Base-by-base conservation (phyloP, 805 yeast genomes). In the Brettanomyces bruxellensis region DNA sequence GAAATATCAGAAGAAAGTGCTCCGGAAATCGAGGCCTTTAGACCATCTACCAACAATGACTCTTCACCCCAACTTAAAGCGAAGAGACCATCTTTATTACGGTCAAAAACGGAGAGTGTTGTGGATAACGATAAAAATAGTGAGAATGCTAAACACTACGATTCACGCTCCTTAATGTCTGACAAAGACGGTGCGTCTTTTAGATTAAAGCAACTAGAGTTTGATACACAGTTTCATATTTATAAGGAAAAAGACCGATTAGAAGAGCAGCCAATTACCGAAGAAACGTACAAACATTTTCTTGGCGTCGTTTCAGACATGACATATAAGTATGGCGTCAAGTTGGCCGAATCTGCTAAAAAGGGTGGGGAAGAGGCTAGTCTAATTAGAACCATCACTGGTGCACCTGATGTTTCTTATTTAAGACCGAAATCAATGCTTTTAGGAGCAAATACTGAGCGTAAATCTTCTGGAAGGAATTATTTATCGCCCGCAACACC, bases 351-450 rank as follows among this genome's bases (percentile, higher is more conserved):
- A 38, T 63, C 65, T n/a, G 70, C 71, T 3, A 56, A 51, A 32
- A 49, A 50, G 23, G 71, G 68, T 18, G 65, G 62, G 12, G 69
- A 65, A 44, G 66, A 68, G 13, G 71, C 70, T 0, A 64, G 62
- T 36, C 50, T 71, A 18, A 71, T 72, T 28, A 59, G 75, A 32
- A 59, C 69, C 0, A 52, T 71, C 24, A 71, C 76, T 0, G 75
- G 73, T 7, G 65, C 68, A 2, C 69, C 70, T 1, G 67, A 62
- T 40, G 59, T 56, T 23, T 24, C 48, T 9, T 55, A 49, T 39
- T 53, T 55, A 30, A 48, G 51, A 23, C 49, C 56, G 4, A 61
- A 56, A 45, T 62, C 67, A 36, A 63, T 64, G 68, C 52, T 64
- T 7, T 46, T 58, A 36, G 48, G 47, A 12, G 41, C 39, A n/a